These are phyloP conservation scores for Aphanomyces cochlioides DNA, from an alignment of 352 stramenopile genomes.

Conservation along the genomic window DNA sequence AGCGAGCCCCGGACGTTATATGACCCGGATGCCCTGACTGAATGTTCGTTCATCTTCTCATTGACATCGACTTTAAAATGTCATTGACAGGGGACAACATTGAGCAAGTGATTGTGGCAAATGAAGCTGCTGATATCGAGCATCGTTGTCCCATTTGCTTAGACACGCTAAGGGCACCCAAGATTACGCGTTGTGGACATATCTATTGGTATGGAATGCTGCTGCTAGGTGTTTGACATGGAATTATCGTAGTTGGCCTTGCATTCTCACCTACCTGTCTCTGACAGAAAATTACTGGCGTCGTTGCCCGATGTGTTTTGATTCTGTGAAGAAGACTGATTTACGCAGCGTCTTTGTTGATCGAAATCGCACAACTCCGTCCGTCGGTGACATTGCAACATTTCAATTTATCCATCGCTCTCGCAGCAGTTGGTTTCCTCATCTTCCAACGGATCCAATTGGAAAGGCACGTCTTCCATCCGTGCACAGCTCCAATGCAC, in stretches of 20 bases:
- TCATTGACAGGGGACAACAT: slow-evolving; percentile 63
- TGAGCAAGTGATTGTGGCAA: slow-evolving; percentile 76
- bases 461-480: slow-evolving; percentile 47
- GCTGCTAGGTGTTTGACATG: background rate
- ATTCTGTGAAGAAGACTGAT: slow-evolving; percentile 78
- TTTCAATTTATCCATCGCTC: slow-evolving; percentile 75
- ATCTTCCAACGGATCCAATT: slow-evolving; percentile 37
- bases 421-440: slow-evolving; percentile 67
- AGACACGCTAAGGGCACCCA: slow-evolving; percentile 67
- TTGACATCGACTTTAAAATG: slow-evolving; percentile 5
- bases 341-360: slow-evolving; percentile 68
- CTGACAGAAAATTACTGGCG: slow-evolving; percentile 86
- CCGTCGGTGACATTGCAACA: slow-evolving; percentile 45
- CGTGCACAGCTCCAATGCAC: slow-evolving; percentile 63
- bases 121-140: slow-evolving; percentile 49
- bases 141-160: slow-evolving; percentile 78
- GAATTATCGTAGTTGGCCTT: slow-evolving; percentile 56
- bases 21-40: slow-evolving; percentile 72
- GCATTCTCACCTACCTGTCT: slow-evolving; percentile 77
- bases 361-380: slow-evolving; percentile 52
- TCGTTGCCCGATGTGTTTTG: slow-evolving; percentile 84
- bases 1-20: slow-evolving; percentile 49
- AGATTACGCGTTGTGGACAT: slow-evolving; percentile 84
- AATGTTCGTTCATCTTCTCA: slow-evolving; percentile 50
- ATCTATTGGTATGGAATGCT: slow-evolving; percentile 62